These are phyloP conservation scores for Neofusicoccum ribis DNA, from an alignment of 2,329 filamentous ascomycete species.

Conservation along the genomic window DNA sequence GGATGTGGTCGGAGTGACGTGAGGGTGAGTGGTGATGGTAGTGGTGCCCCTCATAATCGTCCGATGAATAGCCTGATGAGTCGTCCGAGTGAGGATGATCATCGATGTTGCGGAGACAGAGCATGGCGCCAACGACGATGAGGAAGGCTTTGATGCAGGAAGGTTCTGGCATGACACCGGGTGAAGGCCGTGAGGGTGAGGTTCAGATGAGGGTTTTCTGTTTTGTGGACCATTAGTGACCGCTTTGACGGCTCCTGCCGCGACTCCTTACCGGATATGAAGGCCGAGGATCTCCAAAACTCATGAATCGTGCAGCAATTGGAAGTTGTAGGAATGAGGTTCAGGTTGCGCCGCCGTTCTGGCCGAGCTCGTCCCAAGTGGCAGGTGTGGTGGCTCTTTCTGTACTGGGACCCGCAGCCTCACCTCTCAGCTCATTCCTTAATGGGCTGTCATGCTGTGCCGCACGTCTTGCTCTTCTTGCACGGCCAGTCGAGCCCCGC, in stretches of 20 bases:
- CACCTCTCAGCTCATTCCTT: slow-evolving; percentile 10
- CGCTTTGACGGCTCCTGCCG: too few species aligned
- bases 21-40: background rate
- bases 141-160: slow-evolving; percentile 11
- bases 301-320: background rate
- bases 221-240: background rate
- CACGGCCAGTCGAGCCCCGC: background rate
- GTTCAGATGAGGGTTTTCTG: background rate
- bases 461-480: background rate
- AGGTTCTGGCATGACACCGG: background rate
- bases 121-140: slow-evolving; percentile 15
- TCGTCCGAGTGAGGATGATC: slow-evolving; percentile 10
- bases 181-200: background rate
- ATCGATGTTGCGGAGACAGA: slow-evolving; percentile 17
- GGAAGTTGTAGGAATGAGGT: background rate
- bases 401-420: background rate
- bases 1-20: background rate
- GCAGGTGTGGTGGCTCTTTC: slow-evolving; percentile 3
- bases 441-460: background rate
- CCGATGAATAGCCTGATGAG: background rate
- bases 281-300: background rate
- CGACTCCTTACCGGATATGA: background rate
- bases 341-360: background rate
- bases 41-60: background rate
- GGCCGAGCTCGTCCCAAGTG: slow-evolving; percentile 6